phyloP scores from a whole-genome alignment of 2,329 filamentous ascomycete genomes.

The Fusarium odoratissimum region DNA sequence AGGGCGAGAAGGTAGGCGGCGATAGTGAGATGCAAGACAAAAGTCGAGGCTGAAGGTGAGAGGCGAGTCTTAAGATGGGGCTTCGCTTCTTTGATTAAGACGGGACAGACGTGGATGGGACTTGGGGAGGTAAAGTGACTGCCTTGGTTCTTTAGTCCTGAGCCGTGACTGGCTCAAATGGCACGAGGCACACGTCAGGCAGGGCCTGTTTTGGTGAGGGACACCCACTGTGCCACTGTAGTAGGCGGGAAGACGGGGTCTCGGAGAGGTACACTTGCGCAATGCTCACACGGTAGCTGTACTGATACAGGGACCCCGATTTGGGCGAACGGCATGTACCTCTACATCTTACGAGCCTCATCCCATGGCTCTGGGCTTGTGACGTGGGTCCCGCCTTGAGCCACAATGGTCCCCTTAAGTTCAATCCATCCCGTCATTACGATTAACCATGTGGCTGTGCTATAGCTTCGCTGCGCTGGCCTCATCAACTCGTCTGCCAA shows the following conservation, averaged over 20 bases:
- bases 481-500: constrained; percentile 40
- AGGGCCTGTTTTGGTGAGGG: constrained; percentile 37
- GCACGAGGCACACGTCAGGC: constrained; percentile 44
- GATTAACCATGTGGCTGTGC: constrained; percentile 43
- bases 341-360: constrained; percentile 20
- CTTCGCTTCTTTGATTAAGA: constrained; percentile 38
- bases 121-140: constrained; percentile 33
- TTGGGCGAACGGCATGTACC: not conserved
- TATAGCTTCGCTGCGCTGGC: constrained; percentile 47
- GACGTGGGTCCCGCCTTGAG: constrained; percentile 30
- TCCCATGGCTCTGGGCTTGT: constrained; percentile 20
- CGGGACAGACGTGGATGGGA: constrained; percentile 28
- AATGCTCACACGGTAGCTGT: constrained; percentile 1
- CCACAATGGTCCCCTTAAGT: constrained; percentile 18
- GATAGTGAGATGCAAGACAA: constrained; percentile 28
- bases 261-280: constrained; percentile 22
- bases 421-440: constrained; percentile 20
- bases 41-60: constrained; percentile 39
- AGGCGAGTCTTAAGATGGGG: constrained; percentile 39
- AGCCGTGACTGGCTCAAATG: constrained; percentile 32
- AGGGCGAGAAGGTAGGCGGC: constrained; percentile 10
- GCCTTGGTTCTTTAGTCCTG: constrained; percentile 36
- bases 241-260: constrained; percentile 29
- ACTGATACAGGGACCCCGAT: not conserved
- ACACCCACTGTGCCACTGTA: constrained; percentile 34